phyloP scores from a whole-genome alignment of 1,139 yeast genomes.

The Hyphopichia pseudoburtonii region DNA sequence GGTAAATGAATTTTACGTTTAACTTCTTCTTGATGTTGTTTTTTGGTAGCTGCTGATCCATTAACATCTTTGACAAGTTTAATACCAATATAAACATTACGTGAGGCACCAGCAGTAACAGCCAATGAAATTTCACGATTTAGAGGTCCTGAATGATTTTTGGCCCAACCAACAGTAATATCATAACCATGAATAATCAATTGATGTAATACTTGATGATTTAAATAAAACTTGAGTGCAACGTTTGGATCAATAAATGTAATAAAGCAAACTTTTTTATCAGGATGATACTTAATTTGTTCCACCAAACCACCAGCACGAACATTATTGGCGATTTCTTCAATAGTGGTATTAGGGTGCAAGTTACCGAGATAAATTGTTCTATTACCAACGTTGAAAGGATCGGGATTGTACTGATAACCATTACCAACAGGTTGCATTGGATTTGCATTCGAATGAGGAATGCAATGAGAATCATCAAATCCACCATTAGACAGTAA shows the following conservation, averaged over 20 bases:
- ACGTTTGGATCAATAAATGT: constrained; percentile 45
- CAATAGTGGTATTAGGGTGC: constrained; percentile 46
- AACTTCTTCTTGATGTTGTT: constrained; percentile 6
- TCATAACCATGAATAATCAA: constrained; percentile 48
- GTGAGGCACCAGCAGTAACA: constrained; percentile 49
- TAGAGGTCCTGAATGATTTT: constrained; percentile 43
- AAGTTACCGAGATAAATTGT: constrained; percentile 47
- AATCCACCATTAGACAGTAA: too few relatives aligned
- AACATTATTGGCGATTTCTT: constrained; percentile 50
- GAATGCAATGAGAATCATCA: too few relatives aligned
- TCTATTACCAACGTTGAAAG: constrained; percentile 37
- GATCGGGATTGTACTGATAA: constrained; percentile 20
- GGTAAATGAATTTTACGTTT: constrained; percentile 27
- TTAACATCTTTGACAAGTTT: constrained; percentile 21
- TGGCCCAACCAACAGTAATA: constrained; percentile 49
- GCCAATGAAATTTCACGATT: constrained; percentile 41
- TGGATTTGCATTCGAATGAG: too few relatives aligned
- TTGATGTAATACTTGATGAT: constrained; percentile 48
- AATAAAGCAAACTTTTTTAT: constrained; percentile 42
- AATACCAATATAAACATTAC: constrained; percentile 49
- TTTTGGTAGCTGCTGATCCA: constrained; percentile 2
- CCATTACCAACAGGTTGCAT: too few relatives aligned
- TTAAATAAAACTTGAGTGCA: constrained; percentile 42
- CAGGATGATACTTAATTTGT: constrained; percentile 35
- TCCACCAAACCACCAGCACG: constrained; percentile 51